Base-by-base conservation (phyloP, 2,329 filamentous ascomycete species). In the Botrytis squamosa region DNA sequence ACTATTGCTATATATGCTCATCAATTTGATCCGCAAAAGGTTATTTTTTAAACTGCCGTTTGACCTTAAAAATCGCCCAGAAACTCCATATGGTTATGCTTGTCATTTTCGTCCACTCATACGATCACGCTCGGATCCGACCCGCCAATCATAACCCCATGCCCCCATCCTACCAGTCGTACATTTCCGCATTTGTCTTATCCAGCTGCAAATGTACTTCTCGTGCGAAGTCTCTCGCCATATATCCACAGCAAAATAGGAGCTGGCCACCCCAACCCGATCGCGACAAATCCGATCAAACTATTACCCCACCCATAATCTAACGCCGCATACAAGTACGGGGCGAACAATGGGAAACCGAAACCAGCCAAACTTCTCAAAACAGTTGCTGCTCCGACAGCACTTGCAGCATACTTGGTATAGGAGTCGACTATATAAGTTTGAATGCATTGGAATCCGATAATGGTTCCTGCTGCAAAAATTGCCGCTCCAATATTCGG, bases 361-460 rank as follows among this genome's bases (percentile, higher is more conserved):
- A 80, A 80, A 0, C 78, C 79, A 6, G 79, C 78, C 69, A 80
- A 74, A 75, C 74, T 76, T 49, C 79, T 76, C 63, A 80, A 60
- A 0, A 80, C 78, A 0, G 78, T 79, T 3, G 76, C 75, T 20
- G 78, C 78, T 1, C 85, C 87, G 68, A 87, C 83, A 0, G 81
- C 81, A 72, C 78, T 80, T 18, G 81, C 81, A 3, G 81, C 82
- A 73, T 81, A 82, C 38, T 77, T 72, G 16, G 80, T 80, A 63
- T 82, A 81, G n/a, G 85, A 85, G 63, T 89, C 88, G 14, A 89
- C 85, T 9, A 88, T 83, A 72, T 89, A 89, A 0, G 86, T 87
- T 44, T 80, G 79, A 22, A 78, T 80, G 52, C 77, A 87, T 46
- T 79, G 79, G 33, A 80, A 79, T 1, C 77, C 77, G 9, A 79